Evolutionary conservation across 2,329 filamentous ascomycete species (phyloP), one percentile per base, ranked within the genome.

Genomic region (Escovopsis sp.): DNA sequence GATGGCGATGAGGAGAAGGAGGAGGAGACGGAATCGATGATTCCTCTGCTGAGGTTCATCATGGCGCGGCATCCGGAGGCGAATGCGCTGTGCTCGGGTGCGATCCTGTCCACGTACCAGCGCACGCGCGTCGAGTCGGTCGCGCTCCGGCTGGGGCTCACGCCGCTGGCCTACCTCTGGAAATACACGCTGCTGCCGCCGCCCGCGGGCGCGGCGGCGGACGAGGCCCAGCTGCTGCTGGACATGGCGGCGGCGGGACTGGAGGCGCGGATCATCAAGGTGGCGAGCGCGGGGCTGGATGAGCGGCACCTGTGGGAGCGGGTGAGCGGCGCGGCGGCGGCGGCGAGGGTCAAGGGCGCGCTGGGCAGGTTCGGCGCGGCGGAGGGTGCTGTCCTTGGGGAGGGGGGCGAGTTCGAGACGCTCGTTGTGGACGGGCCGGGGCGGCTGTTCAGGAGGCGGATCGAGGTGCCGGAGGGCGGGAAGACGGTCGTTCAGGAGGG

Each of bases 391-490:
- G 76, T 88, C 9, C 64, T 96, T 15, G 91, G 91, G 1, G 91
- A 96, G 59, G 91, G 91, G 6, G 91, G 91, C 4, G 91, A 96
- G 66, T 96, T 93, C 60, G 91, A 96, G 70, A 96, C 87, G 28
- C 66, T 96, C 41, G 86, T 91, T 37, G 56, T 96, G 33, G 77
- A 87, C 60, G 91, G 89, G 10, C 89, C 89, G 8, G 53, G 55
- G 1, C 64, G 66, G 40, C 59, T 95, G 46, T 95, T 91, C 71
- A 81, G 74, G 62, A 73, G 70, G 49, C 73, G 69, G 41, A 82
- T 96, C 47, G 65, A 68, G 36, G 66, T 95, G 30, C 64, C 63
- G 0, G 70, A 75, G 2, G 59, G 60, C 4, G 69, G 71, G 45
- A 69, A 65, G 44, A 63, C 63, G 41, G 61, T 77, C 5, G 67